Percentiles rank a stretch among this genome's conserved stretches.
Conservation (phyloP, 805 yeast genomes). For the Tetrapisispora taiwanensis region DNA sequence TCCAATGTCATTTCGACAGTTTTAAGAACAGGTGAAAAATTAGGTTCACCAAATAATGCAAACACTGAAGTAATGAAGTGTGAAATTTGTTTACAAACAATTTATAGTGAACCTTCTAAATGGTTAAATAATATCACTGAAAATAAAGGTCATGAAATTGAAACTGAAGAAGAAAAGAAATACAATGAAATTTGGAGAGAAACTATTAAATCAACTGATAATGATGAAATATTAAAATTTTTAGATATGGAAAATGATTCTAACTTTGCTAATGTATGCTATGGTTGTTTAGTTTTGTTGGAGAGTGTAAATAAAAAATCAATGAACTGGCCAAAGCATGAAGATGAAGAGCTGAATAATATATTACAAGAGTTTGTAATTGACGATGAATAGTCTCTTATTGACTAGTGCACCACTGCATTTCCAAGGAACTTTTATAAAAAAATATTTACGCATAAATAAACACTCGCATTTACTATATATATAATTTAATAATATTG, state of each 20-base stretch:
- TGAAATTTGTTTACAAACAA: slow-evolving; percentile 43
- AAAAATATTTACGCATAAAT: too few relatives aligned
- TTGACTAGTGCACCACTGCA: too few relatives aligned
- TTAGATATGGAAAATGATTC: slow-evolving; percentile 14
- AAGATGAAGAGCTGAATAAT: slow-evolving; percentile 26
- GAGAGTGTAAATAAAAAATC: slow-evolving; percentile 33
- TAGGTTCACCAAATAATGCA: slow-evolving; percentile 38
- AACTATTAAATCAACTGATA: neutral
- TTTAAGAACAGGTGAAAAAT: slow-evolving; percentile 75
- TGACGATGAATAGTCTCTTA: slow-evolving; percentile 27
- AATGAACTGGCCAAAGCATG: slow-evolving; percentile 32
- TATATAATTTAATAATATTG: too few relatives aligned
- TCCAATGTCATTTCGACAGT: slow-evolving; percentile 90
- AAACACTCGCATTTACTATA: too few relatives aligned
- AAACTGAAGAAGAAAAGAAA: slow-evolving; percentile 32
- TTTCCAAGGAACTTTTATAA: too few relatives aligned
- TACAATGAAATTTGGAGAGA: slow-evolving; percentile 29
- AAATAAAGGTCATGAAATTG: slow-evolving; percentile 41
- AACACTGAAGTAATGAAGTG: slow-evolving; percentile 30
- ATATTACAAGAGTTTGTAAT: slow-evolving; percentile 42
- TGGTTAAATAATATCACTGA: slow-evolving; percentile 70
- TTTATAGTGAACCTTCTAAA: slow-evolving; percentile 46
- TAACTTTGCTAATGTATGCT: slow-evolving; percentile 41
- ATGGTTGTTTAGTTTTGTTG: slow-evolving; percentile 64
- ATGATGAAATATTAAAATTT: slow-evolving; percentile 4